A percentile compares a stretch with the other conserved stretches of the same genome.
Evolutionary conservation across 2,329 filamentous ascomycete species (phyloP).

Genomic region (Aspergillus sojae): DNA sequence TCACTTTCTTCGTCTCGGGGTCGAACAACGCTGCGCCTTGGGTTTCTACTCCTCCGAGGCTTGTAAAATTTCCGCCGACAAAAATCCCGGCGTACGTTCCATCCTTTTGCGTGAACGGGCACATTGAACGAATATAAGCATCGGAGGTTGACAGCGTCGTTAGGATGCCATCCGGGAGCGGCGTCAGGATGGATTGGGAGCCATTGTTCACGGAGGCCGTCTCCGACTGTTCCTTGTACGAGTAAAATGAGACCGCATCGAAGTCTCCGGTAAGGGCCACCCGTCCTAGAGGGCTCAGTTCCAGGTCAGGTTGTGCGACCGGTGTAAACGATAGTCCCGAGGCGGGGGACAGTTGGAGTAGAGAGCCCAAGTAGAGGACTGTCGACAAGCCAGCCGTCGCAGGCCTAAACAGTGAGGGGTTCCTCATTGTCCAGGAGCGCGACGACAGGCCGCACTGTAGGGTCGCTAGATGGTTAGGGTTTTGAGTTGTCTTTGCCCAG

Average conservation of each 20-base stretch:
- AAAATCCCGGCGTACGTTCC: constrained; percentile 74
- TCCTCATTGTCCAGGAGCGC: constrained; percentile 46
- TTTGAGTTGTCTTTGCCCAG: constrained; percentile 8
- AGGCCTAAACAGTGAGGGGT: constrained; percentile 49
- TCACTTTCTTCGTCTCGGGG: constrained; percentile 68
- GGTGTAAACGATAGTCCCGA: constrained; percentile 40
- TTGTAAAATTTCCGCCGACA: constrained; percentile 94
- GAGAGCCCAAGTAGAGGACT: constrained; percentile 29
- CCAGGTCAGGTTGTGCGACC: constrained; percentile 54
- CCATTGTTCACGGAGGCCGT: constrained; percentile 66
- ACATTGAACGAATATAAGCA: constrained; percentile 86
- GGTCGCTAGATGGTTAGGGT: constrained; percentile 10
- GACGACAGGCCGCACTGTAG: constrained; percentile 36
- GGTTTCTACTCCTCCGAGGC: constrained; percentile 74
- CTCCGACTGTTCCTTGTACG: constrained; percentile 79
- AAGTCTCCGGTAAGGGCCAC: constrained; percentile 89
- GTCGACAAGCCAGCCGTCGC: constrained; percentile 44
- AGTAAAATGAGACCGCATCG: constrained; percentile 84
- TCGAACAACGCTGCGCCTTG: constrained; percentile 81
- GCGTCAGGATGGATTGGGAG: constrained; percentile 76
- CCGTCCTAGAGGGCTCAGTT: constrained; percentile 75
- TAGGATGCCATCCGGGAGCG: constrained; percentile 84
- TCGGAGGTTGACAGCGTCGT: constrained; percentile 74
- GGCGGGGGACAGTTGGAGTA: constrained; percentile 26
- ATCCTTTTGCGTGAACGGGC: constrained; percentile 69